These are phyloP conservation scores for Pelargonium citronellum DNA, from an alignment of 441 rosid genomes.

Conservation along the genomic window DNA sequence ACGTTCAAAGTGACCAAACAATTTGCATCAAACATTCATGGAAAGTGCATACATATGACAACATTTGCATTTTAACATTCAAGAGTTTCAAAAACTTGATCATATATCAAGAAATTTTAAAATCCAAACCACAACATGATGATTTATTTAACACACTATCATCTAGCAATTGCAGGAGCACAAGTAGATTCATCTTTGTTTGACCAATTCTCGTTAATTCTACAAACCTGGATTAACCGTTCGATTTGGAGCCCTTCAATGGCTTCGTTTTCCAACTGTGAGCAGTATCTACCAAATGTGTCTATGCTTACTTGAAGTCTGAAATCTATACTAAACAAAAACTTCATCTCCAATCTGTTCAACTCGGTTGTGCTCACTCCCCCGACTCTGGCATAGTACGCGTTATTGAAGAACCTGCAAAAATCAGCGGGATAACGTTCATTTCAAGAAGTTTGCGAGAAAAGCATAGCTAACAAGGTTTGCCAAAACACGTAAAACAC, in stretches of 20 bases:
- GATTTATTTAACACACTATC: slow-evolving; percentile 9
- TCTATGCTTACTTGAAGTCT: slow-evolving; percentile 59
- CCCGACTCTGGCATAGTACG: slow-evolving; percentile 85
- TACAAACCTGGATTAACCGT: slow-evolving; percentile 43
- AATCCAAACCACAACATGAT: neutral
- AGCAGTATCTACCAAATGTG: slow-evolving; percentile 55
- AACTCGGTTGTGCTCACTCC: slow-evolving; percentile 75
- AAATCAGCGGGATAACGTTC: neutral
- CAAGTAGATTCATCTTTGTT: slow-evolving; percentile 43
- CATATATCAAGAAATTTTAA: neutral
- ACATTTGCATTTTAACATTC: neutral
- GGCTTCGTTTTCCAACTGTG: slow-evolving; percentile 51
- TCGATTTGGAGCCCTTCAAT: slow-evolving; percentile 45
- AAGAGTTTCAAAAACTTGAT: neutral
- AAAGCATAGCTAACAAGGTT: neutral
- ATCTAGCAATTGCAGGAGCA: slow-evolving; percentile 46
- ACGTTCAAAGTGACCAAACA: neutral
- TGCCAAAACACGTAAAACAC: neutral
- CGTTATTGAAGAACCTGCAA: slow-evolving; percentile 76
- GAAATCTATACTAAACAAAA: slow-evolving; percentile 70
- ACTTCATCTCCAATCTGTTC: slow-evolving; percentile 75
- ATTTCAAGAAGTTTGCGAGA: neutral
- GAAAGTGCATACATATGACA: neutral
- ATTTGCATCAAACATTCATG: neutral
- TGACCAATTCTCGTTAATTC: slow-evolving; percentile 52